Evolutionary conservation across 768 basidiomycete species (phyloP).

Genomic region (Russula olivacea): DNA sequence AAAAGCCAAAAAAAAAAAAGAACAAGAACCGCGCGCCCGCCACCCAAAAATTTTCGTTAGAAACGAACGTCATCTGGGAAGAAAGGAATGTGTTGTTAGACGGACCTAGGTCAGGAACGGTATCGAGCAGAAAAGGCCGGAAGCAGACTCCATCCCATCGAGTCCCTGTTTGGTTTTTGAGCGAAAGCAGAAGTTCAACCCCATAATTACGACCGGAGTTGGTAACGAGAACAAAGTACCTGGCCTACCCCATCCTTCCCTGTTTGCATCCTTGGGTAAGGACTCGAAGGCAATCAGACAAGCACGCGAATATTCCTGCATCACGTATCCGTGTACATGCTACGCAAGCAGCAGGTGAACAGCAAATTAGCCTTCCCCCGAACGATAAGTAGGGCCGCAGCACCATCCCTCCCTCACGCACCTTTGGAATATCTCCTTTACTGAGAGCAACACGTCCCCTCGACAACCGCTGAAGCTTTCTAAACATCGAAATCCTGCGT

Average conservation of each 20-base stretch:
- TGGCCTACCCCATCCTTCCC: conserved; percentile 72
- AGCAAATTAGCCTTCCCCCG: background rate
- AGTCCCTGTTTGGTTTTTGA: conserved; percentile 39
- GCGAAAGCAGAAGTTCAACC: background rate
- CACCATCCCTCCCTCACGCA: conserved; percentile 27
- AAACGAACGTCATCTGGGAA: background rate
- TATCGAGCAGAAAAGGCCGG: conserved; percentile 63
- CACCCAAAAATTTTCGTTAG: background rate
- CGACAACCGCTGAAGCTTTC: conserved; percentile 61
- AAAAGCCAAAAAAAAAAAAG: too few relatives aligned
- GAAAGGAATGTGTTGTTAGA: background rate
- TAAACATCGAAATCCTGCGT: conserved; percentile 58
- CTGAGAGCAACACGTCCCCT: conserved; percentile 50
- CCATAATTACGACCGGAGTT: background rate
- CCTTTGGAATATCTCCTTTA: conserved; percentile 56
- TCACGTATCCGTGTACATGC: conserved; percentile 61
- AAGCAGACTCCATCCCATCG: conserved; percentile 57
- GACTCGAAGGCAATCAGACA: conserved; percentile 69
- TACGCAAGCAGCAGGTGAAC: conserved; percentile 30
- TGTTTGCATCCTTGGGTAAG: conserved; percentile 56
- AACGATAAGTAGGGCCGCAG: background rate
- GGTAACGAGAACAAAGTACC: conserved; percentile 38
- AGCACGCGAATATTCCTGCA: conserved; percentile 69
- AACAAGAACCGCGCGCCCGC: too few relatives aligned
- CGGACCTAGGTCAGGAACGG: conserved; percentile 64